Percentiles rank a stretch among this genome's conserved stretches.
Conservation (phyloP, 2,329 filamentous ascomycete species). For the Verticillium zaregamsianum region DNA sequence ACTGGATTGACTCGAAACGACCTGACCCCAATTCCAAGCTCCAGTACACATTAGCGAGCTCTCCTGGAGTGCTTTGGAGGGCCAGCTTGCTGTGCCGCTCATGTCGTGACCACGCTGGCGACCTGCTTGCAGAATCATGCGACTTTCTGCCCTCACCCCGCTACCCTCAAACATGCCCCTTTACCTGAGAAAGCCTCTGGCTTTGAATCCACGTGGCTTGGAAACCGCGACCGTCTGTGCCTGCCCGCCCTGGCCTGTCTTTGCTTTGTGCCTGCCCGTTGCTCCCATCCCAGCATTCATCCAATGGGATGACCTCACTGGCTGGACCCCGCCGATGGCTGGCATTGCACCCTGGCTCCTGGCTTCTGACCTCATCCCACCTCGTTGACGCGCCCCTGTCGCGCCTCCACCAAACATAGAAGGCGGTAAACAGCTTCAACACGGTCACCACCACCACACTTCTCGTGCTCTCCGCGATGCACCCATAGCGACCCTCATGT, state of each 20-base stretch:
- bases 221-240: neutral
- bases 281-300: neutral
- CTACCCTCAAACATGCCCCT: neutral
- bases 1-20: too few species aligned
- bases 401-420: neutral
- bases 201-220: neutral
- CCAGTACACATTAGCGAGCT: too few species aligned
- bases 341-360: neutral
- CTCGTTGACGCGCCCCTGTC: neutral
- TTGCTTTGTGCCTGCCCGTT: neutral
- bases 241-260: neutral
- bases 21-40: too few species aligned
- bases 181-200: neutral
- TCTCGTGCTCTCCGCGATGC: neutral
- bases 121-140: neutral
- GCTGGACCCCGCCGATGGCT: neutral
- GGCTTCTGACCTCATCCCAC: neutral
- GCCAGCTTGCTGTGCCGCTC: neutral
- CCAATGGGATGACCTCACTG: neutral
- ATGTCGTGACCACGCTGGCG: neutral
- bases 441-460: neutral
- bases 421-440: neutral
- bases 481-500: neutral
- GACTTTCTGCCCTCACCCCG: neutral
- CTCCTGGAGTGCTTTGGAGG: too few species aligned